Evolutionary conservation across 768 basidiomycete species (phyloP), one percentile per base, ranked within the genome.

Genomic region (Cystofilobasidium macerans): DNA sequence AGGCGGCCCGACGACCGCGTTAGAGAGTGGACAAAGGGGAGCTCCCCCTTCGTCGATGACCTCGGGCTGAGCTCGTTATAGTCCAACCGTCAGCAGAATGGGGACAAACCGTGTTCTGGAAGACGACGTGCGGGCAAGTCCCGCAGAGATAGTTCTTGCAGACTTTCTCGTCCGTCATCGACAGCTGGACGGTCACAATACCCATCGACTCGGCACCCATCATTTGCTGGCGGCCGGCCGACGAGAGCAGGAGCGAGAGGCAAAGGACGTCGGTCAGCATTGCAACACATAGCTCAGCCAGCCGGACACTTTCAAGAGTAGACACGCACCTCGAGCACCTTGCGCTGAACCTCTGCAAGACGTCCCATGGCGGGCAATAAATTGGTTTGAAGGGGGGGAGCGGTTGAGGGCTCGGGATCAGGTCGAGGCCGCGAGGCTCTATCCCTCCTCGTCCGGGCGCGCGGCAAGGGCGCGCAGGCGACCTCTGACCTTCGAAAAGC

Each of bases 161-260:
- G 11, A 98, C 94, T 81, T 97, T 97, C 72, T 94, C 92, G 77
- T 93, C 89, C 88, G 92, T 93, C 69, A 86, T 76, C 61, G 78
- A 84, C 67, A 95, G 81, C 78, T 97, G 93, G 70, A 87, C 86
- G 71, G 89, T 90, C 53, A 88, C 85, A 51, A 92, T 86, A 72
- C 95, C 95, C 90, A 99, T 94, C 24, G 95, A 92, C 79, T 99
- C 94, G 54, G 94, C 88, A n/a, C 91, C 94, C 93, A 97, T 97
- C 91, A 94, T 95, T 93, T 95, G 93, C 93, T 95, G 70, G 60
- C 13, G 28, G 33, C 33, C 5, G 32, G 20, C 8, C 30, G 24
- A n/a, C 12, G 3, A 33, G 26, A 24, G 42, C 26, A 62, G 22
- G 45, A 26, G 38, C 40, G 45, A 61, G 53, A 35, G 35, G 40